These are phyloP conservation scores for Triglochin maritima DNA, from an alignment of 106 monocot species.

Conservation along the genomic window DNA sequence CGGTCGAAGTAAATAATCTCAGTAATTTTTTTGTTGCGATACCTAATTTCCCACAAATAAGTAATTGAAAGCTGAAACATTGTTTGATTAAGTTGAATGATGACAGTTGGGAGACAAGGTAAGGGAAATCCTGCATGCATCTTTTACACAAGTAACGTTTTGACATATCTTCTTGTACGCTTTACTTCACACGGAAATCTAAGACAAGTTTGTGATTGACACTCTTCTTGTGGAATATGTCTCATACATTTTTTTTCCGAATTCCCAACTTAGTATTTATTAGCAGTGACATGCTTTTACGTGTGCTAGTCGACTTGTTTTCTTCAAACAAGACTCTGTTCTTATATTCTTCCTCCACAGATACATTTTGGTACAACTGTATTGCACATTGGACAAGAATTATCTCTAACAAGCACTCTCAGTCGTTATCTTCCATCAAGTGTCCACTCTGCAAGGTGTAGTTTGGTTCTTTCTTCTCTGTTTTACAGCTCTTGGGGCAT, in stretches of 20 bases:
- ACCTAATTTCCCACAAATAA: no score
- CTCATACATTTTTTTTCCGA: neutral
- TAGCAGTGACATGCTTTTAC: neutral
- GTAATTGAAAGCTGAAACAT: no score
- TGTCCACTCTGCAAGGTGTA: constrained; percentile 38
- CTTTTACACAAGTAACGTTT: no score
- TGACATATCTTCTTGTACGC: neutral
- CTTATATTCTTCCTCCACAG: constrained; percentile 5
- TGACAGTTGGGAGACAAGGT: no score
- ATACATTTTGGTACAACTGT: constrained; percentile 33
- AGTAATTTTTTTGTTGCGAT: no score
- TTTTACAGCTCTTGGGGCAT: no score
- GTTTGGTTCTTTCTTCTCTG: neutral
- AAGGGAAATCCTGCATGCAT: no score
- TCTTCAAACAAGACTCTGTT: neutral
- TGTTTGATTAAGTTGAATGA: no score
- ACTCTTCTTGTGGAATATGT: neutral
- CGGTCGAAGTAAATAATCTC: no score
- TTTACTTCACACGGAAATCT: neutral
- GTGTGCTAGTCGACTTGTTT: neutral
- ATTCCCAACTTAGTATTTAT: neutral
- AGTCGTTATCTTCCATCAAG: constrained; percentile 12
- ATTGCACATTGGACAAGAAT: constrained; percentile 21
- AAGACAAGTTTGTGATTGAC: neutral
- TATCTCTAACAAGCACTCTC: constrained; percentile 10